Conservation (phyloP, 2,329 filamentous ascomycete species). For the Ophiocordyceps camponoti-leonardi region DNA sequence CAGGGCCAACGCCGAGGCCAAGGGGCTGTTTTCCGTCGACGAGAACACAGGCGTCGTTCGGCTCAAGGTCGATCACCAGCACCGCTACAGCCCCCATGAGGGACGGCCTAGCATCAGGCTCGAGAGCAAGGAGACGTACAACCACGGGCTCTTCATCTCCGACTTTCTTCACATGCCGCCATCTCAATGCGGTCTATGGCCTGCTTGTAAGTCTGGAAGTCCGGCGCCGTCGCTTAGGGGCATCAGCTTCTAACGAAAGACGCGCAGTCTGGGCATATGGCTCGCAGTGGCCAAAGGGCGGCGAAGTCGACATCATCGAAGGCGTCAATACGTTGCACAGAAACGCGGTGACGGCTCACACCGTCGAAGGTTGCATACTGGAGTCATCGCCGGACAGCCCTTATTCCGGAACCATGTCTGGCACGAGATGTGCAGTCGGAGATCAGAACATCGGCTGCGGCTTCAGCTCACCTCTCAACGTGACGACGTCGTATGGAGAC, state of each 20-base stretch:
- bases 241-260: constrained; percentile 1
- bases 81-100: constrained; percentile 16
- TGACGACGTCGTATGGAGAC: constrained; percentile 37
- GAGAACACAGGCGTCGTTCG: constrained; percentile 22
- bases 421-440: constrained; percentile 20
- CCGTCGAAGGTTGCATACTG: constrained; percentile 19
- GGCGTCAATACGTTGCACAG: constrained; percentile 43
- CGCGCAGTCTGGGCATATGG: constrained; percentile 33
- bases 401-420: constrained; percentile 11
- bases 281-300: constrained; percentile 39
- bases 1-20: constrained; percentile 18
- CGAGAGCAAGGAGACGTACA: constrained; percentile 45
- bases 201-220: constrained; percentile 36
- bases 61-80: constrained; percentile 25
- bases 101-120: constrained; percentile 47
- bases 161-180: constrained; percentile 60
- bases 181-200: constrained; percentile 56
- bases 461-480: constrained; percentile 19
- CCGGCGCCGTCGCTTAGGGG: no score
- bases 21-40: constrained; percentile 24
- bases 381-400: constrained; percentile 3
- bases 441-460: constrained; percentile 26
- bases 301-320: constrained; percentile 56
- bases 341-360: constrained; percentile 48
- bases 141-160: constrained; percentile 50